Evolutionary conservation across 2,329 filamentous ascomycete species (phyloP).

Genomic region (Colletotrichum camelliae): DNA sequence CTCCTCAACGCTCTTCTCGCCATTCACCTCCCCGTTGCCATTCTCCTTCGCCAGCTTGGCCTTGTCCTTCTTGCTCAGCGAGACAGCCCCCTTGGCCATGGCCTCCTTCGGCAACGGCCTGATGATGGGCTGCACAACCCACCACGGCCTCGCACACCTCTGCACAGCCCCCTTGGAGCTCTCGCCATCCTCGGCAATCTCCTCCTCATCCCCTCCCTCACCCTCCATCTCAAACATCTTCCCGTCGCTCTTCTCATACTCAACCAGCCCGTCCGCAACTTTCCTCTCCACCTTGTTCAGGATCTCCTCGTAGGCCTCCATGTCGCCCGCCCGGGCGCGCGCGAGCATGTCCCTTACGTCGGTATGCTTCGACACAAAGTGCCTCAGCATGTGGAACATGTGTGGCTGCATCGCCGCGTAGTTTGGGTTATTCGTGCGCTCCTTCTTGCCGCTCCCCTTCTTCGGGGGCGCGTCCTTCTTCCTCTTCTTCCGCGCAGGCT

Average conservation of each 20-base stretch:
- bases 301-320: slow-evolving; percentile 78
- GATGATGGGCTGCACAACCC: slow-evolving; percentile 88
- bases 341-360: slow-evolving; percentile 87
- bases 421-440: slow-evolving; percentile 69
- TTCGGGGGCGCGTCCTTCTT: slow-evolving; percentile 40
- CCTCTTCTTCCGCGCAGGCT: slow-evolving; percentile 58
- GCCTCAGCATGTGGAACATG: slow-evolving; percentile 87
- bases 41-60: slow-evolving; percentile 45
- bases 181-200: slow-evolving; percentile 48
- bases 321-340: slow-evolving; percentile 69
- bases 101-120: slow-evolving; percentile 89
- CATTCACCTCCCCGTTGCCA: slow-evolving; percentile 26
- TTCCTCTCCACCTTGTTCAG: slow-evolving; percentile 76
- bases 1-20: slow-evolving; percentile 9
- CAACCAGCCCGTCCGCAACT: slow-evolving; percentile 74
- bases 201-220: slow-evolving; percentile 26
- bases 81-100: slow-evolving; percentile 78
- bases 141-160: slow-evolving; percentile 82
- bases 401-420: slow-evolving; percentile 86
- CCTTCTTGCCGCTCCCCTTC: slow-evolving; percentile 34
- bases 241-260: slow-evolving; percentile 63
- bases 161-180: slow-evolving; percentile 72
- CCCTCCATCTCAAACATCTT: slow-evolving; percentile 48
- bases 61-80: slow-evolving; percentile 73
- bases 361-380: slow-evolving; percentile 80